phyloP scores from a whole-genome alignment of 805 yeast species.

The Suhomyces sp. region DNA sequence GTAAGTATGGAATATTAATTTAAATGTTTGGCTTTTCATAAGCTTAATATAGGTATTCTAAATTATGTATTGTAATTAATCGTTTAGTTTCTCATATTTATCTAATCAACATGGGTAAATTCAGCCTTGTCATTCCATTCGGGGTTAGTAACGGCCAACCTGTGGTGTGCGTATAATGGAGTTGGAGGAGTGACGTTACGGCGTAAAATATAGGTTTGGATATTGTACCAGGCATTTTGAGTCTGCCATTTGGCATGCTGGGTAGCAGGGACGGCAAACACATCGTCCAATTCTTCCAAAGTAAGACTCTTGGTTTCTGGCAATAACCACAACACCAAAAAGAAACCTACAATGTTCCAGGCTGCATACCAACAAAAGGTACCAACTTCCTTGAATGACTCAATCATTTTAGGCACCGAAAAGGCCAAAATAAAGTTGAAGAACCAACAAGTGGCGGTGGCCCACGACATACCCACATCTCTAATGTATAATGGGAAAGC shows the following conservation, averaged over 20 bases:
- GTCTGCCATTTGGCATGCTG: conserved; percentile 50
- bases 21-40: no score
- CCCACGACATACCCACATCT: conserved; percentile 77
- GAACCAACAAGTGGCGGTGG: conserved; percentile 74
- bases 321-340: conserved; percentile 65
- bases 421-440: conserved; percentile 68
- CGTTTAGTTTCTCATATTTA: background rate
- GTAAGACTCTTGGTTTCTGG: conserved; percentile 74
- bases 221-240: conserved; percentile 32
- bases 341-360: conserved; percentile 72
- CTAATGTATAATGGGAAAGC: conserved; percentile 76
- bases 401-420: conserved; percentile 73
- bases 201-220: conserved; percentile 47
- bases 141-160: conserved; percentile 57
- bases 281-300: conserved; percentile 73
- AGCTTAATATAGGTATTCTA: no score
- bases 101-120: conserved; percentile 47
- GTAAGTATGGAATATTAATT: no score
- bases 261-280: conserved; percentile 57
- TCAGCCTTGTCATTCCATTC: conserved; percentile 64
- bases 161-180: conserved; percentile 56
- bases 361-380: conserved; percentile 89
- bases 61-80: background rate
- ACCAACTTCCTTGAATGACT: conserved; percentile 72
- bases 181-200: conserved; percentile 47